Evolutionary conservation across 2,329 filamentous ascomycete genomes (phyloP).

Genomic region (Harringtonia aguacate): DNA sequence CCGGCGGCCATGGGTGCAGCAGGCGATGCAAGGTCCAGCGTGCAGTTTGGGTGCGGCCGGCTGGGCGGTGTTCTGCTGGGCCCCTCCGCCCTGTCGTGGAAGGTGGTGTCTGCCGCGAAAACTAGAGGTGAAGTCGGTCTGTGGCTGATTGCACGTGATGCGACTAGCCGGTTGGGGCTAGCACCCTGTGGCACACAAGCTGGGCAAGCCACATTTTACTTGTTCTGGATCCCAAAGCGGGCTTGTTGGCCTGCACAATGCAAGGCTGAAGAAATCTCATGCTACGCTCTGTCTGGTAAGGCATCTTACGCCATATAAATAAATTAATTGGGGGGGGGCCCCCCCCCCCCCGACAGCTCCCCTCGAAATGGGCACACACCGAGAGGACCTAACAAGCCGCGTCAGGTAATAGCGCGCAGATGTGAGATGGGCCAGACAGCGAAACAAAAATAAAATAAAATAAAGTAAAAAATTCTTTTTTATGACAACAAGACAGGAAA

Average conservation of each 20-base stretch:
- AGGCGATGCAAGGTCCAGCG: neutral
- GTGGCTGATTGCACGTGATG: slow-evolving; percentile 8
- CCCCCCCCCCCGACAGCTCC: no score
- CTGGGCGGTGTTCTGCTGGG: slow-evolving; percentile 5
- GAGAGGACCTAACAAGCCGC: no score
- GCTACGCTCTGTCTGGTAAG: neutral
- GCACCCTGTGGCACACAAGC: neutral
- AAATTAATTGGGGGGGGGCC: no score
- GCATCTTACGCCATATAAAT: neutral
- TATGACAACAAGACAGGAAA: no score
- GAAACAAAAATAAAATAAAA: no score
- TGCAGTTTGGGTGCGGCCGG: neutral
- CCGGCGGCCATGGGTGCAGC: neutral
- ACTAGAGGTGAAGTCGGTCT: slow-evolving; percentile 13
- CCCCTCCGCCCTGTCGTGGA: slow-evolving; percentile 3
- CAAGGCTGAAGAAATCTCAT: slow-evolving; percentile 12
- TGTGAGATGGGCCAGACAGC: no score
- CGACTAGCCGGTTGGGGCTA: neutral
- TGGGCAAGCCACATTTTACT: slow-evolving; percentile 5
- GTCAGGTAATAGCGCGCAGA: no score
- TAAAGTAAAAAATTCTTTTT: no score
- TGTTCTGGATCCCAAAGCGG: neutral
- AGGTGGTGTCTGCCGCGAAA: slow-evolving; percentile 11
- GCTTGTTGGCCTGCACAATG: slow-evolving; percentile 8
- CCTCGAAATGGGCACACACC: no score